Evolutionary conservation across 805 yeast species (phyloP), one percentile per base, ranked within the genome.

Genomic region (Grigorovia jiainica): DNA sequence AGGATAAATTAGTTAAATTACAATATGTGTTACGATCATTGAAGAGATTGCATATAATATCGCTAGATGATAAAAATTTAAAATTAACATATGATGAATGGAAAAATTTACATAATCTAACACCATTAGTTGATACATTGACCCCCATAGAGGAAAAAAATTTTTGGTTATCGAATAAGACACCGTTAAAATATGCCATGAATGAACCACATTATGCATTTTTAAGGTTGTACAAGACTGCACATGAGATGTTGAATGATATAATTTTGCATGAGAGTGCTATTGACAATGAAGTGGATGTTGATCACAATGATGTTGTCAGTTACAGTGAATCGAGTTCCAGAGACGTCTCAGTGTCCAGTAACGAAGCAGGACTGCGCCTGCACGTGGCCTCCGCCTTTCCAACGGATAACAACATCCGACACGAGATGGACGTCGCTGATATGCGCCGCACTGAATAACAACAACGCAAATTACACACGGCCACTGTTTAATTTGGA

Each of bases 171-270:
- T 69, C 81, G 7, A 76, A 76, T 2, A 53, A 61, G 1, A 78
- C 87, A 1, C 95, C 95, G 0, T 62, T 86, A 34, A 67, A 82
- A 36, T 75, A 72, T 42, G 92, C 92, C 0, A 63, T 82, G 31
- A 72, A 71, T 48, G 87, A 86, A 55, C 78, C 87, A 0, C 75
- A 76, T 43, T 83, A 75, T 51, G 71, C 83, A 29, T 56, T 72
- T 24, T 57, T 67, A 42, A 58, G 71, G 42, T 38, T 65, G 5
- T 58, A 59, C 50, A 49, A 42, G 15, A 54, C 49, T 30, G 41
- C 31, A 10, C 31, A 27, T 27, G 31, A 27, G n/a, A 4, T 27
- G 31, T 27, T 27, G 15, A 3, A 62, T 5, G 63, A 52, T 18
- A 34, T 39, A 17, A 31, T 49, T 1, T 23, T 55, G 2, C 42